These are phyloP conservation scores for Daldinia bambusicola DNA, from an alignment of 495 filamentous ascomycete genomes.

Conservation along the genomic window DNA sequence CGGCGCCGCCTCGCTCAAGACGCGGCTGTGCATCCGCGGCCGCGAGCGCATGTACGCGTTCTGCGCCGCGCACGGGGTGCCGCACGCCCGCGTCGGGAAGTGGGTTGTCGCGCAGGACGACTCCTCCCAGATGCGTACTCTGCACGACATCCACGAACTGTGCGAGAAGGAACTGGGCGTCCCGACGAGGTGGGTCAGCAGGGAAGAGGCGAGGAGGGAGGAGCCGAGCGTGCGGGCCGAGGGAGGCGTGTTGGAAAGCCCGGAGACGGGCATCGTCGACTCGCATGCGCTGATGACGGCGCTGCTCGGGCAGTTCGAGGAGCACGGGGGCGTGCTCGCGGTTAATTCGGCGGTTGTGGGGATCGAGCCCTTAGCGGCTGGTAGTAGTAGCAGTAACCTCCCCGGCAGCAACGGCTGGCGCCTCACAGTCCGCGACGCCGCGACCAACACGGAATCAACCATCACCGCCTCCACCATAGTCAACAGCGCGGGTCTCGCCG, in stretches of 20 bases:
- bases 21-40: conserved; percentile 81
- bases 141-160: conserved; percentile 72
- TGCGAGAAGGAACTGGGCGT: conserved; percentile 61
- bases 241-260: conserved; percentile 80
- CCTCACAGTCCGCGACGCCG: conserved; percentile 55
- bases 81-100: conserved; percentile 81
- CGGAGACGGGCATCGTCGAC: conserved; percentile 90
- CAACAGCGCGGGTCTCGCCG: conserved; percentile 86
- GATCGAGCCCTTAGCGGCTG: conserved; percentile 61
- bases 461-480: conserved; percentile 81
- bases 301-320: conserved; percentile 78
- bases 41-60: conserved; percentile 80
- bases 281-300: conserved; percentile 84
- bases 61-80: conserved; percentile 72
- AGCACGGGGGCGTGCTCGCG: conserved; percentile 77
- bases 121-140: conserved; percentile 69
- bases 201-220: conserved; percentile 65
- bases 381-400: conserved; percentile 55
- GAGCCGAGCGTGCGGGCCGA: conserved; percentile 82
- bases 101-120: conserved; percentile 92
- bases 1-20: conserved; percentile 78
- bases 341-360: conserved; percentile 69
- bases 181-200: conserved; percentile 75
- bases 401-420: conserved; percentile 60
- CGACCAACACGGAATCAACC: conserved; percentile 57